Conservation (phyloP, 441 rosid genomes). For the Pelargonium myrrhifolium region DNA sequence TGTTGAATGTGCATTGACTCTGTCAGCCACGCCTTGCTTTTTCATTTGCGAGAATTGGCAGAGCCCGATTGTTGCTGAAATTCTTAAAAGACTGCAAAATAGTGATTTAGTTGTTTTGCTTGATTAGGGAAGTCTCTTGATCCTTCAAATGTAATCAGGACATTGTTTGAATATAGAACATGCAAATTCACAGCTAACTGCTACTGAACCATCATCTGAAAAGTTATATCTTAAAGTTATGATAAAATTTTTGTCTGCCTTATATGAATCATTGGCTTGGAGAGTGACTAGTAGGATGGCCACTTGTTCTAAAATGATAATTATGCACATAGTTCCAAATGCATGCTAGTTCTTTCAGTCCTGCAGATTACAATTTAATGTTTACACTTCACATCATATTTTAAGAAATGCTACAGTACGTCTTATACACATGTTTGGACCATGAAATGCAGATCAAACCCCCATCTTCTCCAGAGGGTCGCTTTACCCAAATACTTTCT, state of each 20-base stretch:
- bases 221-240: too few species aligned
- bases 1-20: too few species aligned
- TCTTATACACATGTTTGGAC: slow-evolving; percentile 1
- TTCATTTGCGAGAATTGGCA: too few species aligned
- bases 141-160: not conserved
- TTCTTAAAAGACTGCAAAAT: not conserved
- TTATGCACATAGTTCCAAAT: not conserved
- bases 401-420: too few species aligned
- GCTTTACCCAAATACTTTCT: slow-evolving; percentile 77
- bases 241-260: too few species aligned
- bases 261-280: too few species aligned
- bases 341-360: not conserved
- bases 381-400: not conserved
- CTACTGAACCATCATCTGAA: too few species aligned
- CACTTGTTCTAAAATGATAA: too few species aligned
- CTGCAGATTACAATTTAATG: not conserved
- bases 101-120: not conserved
- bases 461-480: slow-evolving; percentile 60
- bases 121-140: not conserved
- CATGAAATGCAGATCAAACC: slow-evolving; percentile 61
- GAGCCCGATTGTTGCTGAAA: too few species aligned
- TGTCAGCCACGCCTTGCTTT: too few species aligned
- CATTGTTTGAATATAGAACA: not conserved
- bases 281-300: too few species aligned
- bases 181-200: too few species aligned